phyloP scores from a whole-genome alignment of 78 protist species.

The Mastigamoeba balamuthi region DNA sequence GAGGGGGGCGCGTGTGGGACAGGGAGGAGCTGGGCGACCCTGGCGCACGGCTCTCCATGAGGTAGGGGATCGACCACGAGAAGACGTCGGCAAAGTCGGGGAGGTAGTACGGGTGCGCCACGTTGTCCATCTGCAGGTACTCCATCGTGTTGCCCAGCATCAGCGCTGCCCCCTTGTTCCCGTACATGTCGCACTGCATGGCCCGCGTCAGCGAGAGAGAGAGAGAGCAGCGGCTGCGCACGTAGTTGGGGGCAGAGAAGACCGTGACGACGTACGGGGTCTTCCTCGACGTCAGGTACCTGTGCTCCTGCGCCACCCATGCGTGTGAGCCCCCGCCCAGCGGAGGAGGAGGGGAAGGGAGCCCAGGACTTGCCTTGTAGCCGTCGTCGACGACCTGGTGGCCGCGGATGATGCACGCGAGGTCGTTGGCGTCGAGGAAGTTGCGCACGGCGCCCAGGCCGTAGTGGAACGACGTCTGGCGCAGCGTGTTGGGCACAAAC shows the following conservation, averaged over 20 bases:
- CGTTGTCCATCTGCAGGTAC: no score
- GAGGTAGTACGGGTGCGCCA: constrained; percentile 68
- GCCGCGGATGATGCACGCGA: constrained; percentile 57
- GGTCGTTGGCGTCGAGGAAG: constrained; percentile 42
- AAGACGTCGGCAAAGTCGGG: constrained; percentile 74
- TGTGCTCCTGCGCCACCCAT: no score
- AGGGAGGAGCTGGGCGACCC: background rate
- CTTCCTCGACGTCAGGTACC: no score
- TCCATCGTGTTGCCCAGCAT: no score
- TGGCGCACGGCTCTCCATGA: constrained; percentile 55
- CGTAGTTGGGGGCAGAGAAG: no score
- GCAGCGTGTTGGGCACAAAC: constrained; percentile 8
- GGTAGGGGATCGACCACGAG: constrained; percentile 73
- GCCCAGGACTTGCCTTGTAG: constrained; percentile 4
- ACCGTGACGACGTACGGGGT: no score
- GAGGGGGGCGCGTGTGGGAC: background rate
- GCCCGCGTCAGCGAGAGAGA: no score
- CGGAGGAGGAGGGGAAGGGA: no score
- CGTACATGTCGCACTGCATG: no score
- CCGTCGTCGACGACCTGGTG: constrained; percentile 74
- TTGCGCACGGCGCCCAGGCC: constrained; percentile 21
- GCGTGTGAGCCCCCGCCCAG: no score
- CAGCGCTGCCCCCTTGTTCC: no score
- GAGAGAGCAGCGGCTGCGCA: no score
- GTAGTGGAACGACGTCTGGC: constrained; percentile 46